phyloP scores from a whole-genome alignment of 1,284 basidiomycete species.

The Irpex sp. region DNA sequence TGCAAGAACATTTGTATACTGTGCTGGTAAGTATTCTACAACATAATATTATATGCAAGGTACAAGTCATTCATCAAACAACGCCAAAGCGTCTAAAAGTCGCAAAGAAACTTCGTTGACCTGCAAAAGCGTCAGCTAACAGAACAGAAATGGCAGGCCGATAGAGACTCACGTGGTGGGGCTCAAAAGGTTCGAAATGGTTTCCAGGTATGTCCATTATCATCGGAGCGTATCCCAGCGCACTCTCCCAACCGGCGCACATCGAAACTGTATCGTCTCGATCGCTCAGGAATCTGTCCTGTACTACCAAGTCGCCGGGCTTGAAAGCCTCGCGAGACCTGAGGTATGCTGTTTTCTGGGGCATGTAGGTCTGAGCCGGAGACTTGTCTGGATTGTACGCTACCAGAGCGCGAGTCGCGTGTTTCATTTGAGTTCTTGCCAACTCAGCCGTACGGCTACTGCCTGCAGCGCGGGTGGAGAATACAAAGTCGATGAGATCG shows the following conservation, averaged over 20 bases:
- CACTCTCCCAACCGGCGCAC: constrained; percentile 44
- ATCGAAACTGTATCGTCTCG: constrained; percentile 32
- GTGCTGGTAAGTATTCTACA: neutral
- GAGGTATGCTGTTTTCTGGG: constrained; percentile 15
- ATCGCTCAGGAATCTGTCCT: constrained; percentile 37
- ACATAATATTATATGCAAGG: neutral
- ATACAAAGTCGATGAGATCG: constrained; percentile 37
- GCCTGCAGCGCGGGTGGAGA: constrained; percentile 3
- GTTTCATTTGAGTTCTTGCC: constrained; percentile 20
- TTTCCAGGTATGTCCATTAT: constrained; percentile 60
- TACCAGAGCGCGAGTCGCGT: constrained; percentile 18
- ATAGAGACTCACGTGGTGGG: constrained; percentile 44
- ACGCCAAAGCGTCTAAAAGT: neutral
- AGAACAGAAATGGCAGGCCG: neutral
- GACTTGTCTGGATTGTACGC: constrained; percentile 16
- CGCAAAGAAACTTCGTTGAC: neutral
- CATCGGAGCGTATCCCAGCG: constrained; percentile 36
- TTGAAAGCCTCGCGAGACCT: constrained; percentile 6
- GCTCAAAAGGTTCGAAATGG: constrained; percentile 59
- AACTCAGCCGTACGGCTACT: constrained; percentile 6
- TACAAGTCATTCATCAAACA: neutral
- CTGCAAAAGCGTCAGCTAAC: neutral
- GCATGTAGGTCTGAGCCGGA: neutral
- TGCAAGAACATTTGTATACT: no score
- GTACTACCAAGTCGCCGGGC: constrained; percentile 2